These are phyloP conservation scores for Bipolaris zeicola DNA, from an alignment of 2,329 filamentous ascomycete genomes.

Conservation along the genomic window DNA sequence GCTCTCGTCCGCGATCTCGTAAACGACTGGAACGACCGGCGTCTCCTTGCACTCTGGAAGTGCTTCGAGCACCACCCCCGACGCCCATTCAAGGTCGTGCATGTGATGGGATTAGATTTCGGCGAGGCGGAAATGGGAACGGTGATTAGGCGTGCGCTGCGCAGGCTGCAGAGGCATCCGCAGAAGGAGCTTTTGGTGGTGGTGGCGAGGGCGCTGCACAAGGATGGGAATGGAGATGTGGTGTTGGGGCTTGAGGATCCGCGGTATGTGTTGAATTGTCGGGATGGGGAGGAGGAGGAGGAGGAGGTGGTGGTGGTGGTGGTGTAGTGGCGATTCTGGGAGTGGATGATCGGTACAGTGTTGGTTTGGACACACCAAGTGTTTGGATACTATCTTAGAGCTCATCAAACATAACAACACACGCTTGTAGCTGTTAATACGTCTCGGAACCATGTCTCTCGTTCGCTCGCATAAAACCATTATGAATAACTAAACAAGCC, in stretches of 20 bases:
- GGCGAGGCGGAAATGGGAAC: background rate
- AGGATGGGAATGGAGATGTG: background rate
- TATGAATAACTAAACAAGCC: too few species aligned
- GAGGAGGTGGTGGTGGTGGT: too few species aligned
- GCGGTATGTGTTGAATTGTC: background rate
- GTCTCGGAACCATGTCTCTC: too few species aligned
- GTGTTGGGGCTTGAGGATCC: background rate
- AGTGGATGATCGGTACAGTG: background rate
- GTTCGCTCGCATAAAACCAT: too few species aligned
- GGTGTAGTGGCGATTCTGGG: background rate
- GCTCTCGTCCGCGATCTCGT: background rate
- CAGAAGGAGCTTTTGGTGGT: background rate
- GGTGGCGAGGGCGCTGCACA: background rate
- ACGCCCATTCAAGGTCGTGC: background rate
- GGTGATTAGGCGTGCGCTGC: background rate
- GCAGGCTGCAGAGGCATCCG: background rate
- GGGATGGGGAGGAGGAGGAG: background rate
- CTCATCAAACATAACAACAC: too few species aligned
- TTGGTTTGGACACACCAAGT: too few species aligned
- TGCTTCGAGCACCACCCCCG: background rate
- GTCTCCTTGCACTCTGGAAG: background rate
- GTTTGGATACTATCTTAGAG: too few species aligned
- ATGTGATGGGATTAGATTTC: background rate
- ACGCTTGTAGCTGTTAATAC: too few species aligned
- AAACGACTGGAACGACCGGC: background rate